These are phyloP conservation scores for Euphorbia pulcherrima DNA, from an alignment of 345 rosid genomes.

Conservation along the genomic window DNA sequence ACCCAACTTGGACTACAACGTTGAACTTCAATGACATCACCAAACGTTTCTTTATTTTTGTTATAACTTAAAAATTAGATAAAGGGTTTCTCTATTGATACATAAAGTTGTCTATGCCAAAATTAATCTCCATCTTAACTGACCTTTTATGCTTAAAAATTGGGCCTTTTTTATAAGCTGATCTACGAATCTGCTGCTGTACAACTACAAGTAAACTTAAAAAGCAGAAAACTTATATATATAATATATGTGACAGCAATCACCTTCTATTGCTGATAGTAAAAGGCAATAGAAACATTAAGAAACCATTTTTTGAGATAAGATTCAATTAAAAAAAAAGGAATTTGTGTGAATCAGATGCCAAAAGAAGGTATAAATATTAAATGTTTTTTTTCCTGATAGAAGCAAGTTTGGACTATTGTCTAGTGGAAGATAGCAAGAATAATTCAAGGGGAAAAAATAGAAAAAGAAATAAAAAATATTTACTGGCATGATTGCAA, in stretches of 20 bases:
- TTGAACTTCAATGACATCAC: background rate
- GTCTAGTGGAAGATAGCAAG: conserved; percentile 41
- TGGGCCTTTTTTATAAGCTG: background rate
- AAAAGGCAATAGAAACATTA: conserved; percentile 5
- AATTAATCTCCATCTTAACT: no score
- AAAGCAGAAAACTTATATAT: background rate
- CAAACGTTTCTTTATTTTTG: no score
- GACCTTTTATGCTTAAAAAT: background rate
- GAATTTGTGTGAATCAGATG: background rate
- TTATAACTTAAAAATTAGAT: background rate
- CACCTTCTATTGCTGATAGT: background rate
- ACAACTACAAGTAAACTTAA: conserved; percentile 1
- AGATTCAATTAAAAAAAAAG: background rate
- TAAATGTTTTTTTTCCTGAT: conserved; percentile 19
- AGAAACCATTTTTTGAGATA: background rate
- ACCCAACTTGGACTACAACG: background rate
- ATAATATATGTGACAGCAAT: conserved; percentile 3
- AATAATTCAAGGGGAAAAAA: conserved; percentile 12
- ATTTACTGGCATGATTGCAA: conserved; percentile 45
- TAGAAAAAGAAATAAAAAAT: conserved; percentile 6
- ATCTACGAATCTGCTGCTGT: no score
- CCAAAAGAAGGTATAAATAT: conserved; percentile 14
- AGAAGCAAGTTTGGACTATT: conserved; percentile 43
- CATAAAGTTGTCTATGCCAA: background rate
- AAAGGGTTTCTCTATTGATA: background rate